These are phyloP conservation scores for Dissophora ornata DNA, from an alignment of 192 early-diverging fungal species.

Conservation along the genomic window DNA sequence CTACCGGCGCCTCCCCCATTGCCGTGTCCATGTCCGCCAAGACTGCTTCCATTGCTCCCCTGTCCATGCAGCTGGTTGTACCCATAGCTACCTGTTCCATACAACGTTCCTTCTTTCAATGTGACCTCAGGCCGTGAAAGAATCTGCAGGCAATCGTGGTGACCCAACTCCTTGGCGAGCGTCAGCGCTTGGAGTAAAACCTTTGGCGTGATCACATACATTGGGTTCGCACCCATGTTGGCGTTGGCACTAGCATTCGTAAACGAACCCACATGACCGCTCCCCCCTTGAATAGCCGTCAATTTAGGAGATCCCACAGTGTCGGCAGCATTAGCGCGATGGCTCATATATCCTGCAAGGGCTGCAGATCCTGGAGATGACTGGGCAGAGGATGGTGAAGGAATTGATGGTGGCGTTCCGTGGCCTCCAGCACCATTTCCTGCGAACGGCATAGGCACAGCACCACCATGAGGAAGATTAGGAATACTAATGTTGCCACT, in stretches of 20 bases:
- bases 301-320: constrained; percentile 34
- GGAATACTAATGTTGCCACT: constrained; percentile 50
- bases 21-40: constrained; percentile 31
- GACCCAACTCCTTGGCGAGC: constrained; percentile 42
- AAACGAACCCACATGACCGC: constrained; percentile 43
- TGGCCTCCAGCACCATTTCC: constrained; percentile 18
- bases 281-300: constrained; percentile 24
- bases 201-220: constrained; percentile 49
- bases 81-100: constrained; percentile 51
- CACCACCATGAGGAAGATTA: constrained; percentile 27
- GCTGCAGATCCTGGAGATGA: constrained; percentile 43
- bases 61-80: constrained; percentile 36
- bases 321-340: constrained; percentile 24
- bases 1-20: constrained; percentile 1
- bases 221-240: constrained; percentile 45
- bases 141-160: constrained; percentile 44
- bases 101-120: constrained; percentile 45
- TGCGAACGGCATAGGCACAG: constrained; percentile 47
- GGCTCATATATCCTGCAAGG: constrained; percentile 41
- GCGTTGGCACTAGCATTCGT: constrained; percentile 49
- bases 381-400: constrained; percentile 52
- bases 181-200: constrained; percentile 44
- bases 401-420: constrained; percentile 45
- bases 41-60: constrained; percentile 3
- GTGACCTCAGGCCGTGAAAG: constrained; percentile 47